Evolutionary conservation across 768 basidiomycete genomes (phyloP).

Genomic region (Asterophora parasitica): DNA sequence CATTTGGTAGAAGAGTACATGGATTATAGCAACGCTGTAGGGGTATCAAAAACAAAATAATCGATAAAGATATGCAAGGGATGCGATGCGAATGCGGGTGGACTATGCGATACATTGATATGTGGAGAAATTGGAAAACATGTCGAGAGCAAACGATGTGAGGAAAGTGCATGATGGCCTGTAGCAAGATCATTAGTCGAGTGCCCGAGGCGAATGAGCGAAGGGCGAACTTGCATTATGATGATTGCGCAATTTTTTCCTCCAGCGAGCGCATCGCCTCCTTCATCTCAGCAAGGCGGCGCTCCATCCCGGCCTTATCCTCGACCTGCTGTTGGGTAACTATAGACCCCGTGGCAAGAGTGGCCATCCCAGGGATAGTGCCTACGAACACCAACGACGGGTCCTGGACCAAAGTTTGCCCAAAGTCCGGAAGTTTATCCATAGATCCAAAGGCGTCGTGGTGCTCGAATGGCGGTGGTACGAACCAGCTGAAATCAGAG

Average conservation of each 20-base stretch:
- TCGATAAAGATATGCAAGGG: neutral
- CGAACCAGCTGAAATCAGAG: neutral
- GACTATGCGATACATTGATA: neutral
- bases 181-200: too few relatives aligned
- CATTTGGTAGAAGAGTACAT: too few relatives aligned
- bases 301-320: constrained; percentile 3
- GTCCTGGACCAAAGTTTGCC: neutral
- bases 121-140: neutral
- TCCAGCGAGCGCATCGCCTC: constrained; percentile 10
- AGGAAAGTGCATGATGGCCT: too few relatives aligned
- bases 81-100: neutral
- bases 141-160: neutral
- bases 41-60: neutral
- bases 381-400: neutral
- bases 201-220: neutral
- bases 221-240: neutral
- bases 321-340: neutral
- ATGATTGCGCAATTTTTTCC: constrained; percentile 4
- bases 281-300: constrained; percentile 5
- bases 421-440: neutral
- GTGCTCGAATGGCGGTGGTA: neutral
- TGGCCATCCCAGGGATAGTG: neutral
- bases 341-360: neutral
- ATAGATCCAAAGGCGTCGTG: neutral
- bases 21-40: too few relatives aligned